Conservation (phyloP, 371 early-diverging fungal species). For the Chytridium lagenaria region DNA sequence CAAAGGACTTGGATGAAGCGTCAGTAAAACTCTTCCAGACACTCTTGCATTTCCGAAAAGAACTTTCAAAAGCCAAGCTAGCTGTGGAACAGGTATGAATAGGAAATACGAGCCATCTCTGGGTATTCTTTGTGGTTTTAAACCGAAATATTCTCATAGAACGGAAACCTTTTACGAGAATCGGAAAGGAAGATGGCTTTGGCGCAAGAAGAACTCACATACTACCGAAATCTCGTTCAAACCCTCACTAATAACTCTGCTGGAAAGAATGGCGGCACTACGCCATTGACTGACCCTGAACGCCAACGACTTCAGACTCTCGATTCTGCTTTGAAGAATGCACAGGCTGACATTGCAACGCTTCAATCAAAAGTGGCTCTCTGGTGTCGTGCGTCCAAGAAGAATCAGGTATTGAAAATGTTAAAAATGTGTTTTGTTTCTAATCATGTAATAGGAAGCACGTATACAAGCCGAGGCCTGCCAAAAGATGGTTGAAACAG, state of each 20-base stretch:
- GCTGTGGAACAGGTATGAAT: constrained; percentile 35
- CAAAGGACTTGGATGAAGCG: constrained; percentile 22
- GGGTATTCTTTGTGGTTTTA: neutral
- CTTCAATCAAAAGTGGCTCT: constrained; percentile 17
- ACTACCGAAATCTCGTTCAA: constrained; percentile 17
- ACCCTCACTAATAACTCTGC: neutral
- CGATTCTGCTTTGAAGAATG: constrained; percentile 16
- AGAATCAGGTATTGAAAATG: constrained; percentile 24
- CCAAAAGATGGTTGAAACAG: constrained; percentile 31
- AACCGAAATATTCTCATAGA: neutral
- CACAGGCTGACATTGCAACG: constrained; percentile 16
- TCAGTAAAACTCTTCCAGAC: constrained; percentile 34
- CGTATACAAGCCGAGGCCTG: constrained; percentile 38
- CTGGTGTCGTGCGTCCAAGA: constrained; percentile 26
- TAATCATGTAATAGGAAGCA: constrained; percentile 35
- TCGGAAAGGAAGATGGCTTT: constrained; percentile 15
- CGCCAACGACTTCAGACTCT: constrained; percentile 12
- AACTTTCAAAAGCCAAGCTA: constrained; percentile 35
- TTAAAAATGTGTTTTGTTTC: neutral
- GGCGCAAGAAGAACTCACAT: constrained; percentile 14
- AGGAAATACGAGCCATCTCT: neutral
- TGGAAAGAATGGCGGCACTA: neutral
- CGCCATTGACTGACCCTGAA: constrained; percentile 7
- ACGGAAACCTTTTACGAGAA: constrained; percentile 15
- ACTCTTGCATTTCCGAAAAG: constrained; percentile 36